Evolutionary conservation across 768 basidiomycete species (phyloP).

Genomic region (Leucocoprinus sp.): DNA sequence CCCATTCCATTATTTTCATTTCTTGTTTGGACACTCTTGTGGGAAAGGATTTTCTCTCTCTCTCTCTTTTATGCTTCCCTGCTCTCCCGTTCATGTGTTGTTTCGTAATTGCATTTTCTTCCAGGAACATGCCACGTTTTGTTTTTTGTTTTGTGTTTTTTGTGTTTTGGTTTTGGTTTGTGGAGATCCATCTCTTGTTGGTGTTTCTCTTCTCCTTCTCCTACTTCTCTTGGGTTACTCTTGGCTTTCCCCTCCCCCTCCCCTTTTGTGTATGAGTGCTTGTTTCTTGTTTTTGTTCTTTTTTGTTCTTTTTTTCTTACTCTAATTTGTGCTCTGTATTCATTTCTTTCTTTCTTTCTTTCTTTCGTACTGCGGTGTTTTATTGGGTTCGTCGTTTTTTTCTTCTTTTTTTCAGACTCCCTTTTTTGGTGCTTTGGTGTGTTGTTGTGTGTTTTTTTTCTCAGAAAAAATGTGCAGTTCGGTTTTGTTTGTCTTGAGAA

Average conservation of each 20-base stretch:
- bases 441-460: no score
- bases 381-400: not conserved
- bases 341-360: slow-evolving; percentile 9
- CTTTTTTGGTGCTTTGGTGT: not conserved
- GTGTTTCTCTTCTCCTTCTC: not conserved
- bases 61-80: not conserved
- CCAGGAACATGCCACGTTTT: no score
- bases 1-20: not conserved
- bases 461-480: no score
- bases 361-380: slow-evolving; percentile 14
- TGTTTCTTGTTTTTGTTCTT: slow-evolving; percentile 9
- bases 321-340: no score
- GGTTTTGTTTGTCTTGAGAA: no score
- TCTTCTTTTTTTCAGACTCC: not conserved
- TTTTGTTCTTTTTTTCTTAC: not conserved
- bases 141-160: no score
- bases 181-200: no score
- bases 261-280: not conserved
- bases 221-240: slow-evolving; percentile 3
- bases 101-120: no score
- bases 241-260: not conserved
- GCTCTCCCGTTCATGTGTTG: not conserved
- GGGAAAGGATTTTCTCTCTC: not conserved
- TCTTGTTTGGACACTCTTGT: not conserved
- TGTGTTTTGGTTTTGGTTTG: no score